Evolutionary conservation across 495 filamentous ascomycete genomes (phyloP).

Genomic region (Lasiosphaeria hispida): DNA sequence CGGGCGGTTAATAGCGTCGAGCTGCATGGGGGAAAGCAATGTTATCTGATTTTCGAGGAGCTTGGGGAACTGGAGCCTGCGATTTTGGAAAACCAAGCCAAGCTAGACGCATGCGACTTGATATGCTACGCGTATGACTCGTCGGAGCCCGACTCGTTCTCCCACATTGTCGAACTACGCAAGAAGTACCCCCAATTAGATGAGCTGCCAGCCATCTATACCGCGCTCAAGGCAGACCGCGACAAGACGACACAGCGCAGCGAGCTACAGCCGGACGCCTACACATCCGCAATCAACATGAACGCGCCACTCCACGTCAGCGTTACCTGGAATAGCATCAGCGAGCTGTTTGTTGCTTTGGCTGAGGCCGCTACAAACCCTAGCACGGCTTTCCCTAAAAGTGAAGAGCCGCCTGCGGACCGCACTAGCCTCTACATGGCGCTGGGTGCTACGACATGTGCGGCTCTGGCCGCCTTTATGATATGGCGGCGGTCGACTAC

Average conservation of each 20-base stretch:
- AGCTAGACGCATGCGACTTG: slow-evolving; percentile 90
- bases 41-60: slow-evolving; percentile 93
- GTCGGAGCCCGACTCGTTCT: slow-evolving; percentile 89
- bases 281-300: slow-evolving; percentile 77
- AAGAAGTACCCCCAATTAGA: slow-evolving; percentile 76
- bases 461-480: slow-evolving; percentile 75
- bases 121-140: slow-evolving; percentile 97
- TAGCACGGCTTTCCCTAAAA: slow-evolving; percentile 81
- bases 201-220: slow-evolving; percentile 82
- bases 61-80: slow-evolving; percentile 93
- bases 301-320: slow-evolving; percentile 89
- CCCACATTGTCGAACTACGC: slow-evolving; percentile 81
- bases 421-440: slow-evolving; percentile 82
- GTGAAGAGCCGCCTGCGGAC: slow-evolving; percentile 77
- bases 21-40: slow-evolving; percentile 92
- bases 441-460: slow-evolving; percentile 74
- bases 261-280: slow-evolving; percentile 89
- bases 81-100: slow-evolving; percentile 85
- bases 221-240: slow-evolving; percentile 87
- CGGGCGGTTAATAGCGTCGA: slow-evolving; percentile 96
- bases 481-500: slow-evolving; percentile 56
- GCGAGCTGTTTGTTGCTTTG: slow-evolving; percentile 79
- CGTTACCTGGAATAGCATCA: slow-evolving; percentile 85
- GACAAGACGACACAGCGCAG: slow-evolving; percentile 92
- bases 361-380: slow-evolving; percentile 92